Conservation (phyloP, 1,139 yeast species). For the Diutina catenulata region DNA sequence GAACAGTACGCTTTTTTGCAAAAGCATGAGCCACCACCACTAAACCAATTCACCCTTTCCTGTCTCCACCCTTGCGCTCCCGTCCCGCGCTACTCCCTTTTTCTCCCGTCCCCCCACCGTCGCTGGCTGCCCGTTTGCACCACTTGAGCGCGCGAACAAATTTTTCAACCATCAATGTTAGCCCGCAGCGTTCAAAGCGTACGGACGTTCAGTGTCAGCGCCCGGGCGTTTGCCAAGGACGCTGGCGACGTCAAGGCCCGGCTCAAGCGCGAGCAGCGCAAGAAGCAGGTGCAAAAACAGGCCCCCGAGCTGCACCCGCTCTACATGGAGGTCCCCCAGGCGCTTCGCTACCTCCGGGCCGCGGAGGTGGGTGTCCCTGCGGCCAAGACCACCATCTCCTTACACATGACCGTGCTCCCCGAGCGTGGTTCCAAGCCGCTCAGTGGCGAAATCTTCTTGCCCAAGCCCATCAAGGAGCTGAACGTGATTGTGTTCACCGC, state of each 20-base stretch:
- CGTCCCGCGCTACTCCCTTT: too few relatives aligned
- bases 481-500: conserved; percentile 60
- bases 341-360: conserved; percentile 73
- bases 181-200: conserved; percentile 1
- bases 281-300: conserved; percentile 2
- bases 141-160: too few relatives aligned
- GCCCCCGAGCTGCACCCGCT: conserved; percentile 43
- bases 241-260: background rate
- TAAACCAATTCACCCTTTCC: too few relatives aligned
- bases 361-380: conserved; percentile 80
- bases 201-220: conserved; percentile 2
- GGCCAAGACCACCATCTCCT: conserved; percentile 53
- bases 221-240: conserved; percentile 5
- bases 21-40: too few relatives aligned
- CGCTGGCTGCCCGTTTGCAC: too few relatives aligned
- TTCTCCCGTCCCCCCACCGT: too few relatives aligned
- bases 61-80: too few relatives aligned
- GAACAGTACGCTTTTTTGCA: too few relatives aligned
- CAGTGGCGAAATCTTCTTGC: conserved; percentile 61
- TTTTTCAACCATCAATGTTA: too few relatives aligned
- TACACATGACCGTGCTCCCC: conserved; percentile 57
- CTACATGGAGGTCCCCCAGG: conserved; percentile 61
- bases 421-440: conserved; percentile 74
- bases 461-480: conserved; percentile 60
- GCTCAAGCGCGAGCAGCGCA: conserved; percentile 20